Base-by-base conservation (phyloP, 1,284 basidiomycete genomes). In the Psilocybe mexicana region DNA sequence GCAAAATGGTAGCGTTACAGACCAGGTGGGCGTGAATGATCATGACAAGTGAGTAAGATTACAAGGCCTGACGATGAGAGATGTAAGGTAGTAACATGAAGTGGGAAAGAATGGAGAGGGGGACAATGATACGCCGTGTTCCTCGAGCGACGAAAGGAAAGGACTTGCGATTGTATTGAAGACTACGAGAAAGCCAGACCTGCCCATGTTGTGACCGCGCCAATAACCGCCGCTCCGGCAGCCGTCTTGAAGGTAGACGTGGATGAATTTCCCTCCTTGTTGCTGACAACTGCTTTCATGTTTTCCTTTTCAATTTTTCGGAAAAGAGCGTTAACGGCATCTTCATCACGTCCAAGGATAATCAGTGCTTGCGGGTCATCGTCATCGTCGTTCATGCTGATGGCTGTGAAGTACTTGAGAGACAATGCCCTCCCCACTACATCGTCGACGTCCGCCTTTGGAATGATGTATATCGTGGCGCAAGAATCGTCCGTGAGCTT, bases 391-490 rank as follows among this genome's bases (percentile, higher is more conserved):
- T 67, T 69, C 59, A 70, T 61, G 51, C 79, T 72, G 23, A 74
- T 65, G 38, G 76, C 73, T 11, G 76, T 69, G 52, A 72, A 64
- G 56, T 81, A 82, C 11, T 79, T 77, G 10, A 79, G 63, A n/a
- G 71, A 73, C 52, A 67, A 65, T 6, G 83, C 82, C 10, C 76
- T 71, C 5, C 66, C 62, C 30, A 71, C 69, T 26, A 82, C 70
- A 24, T 58, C 67, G 12, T 70, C 67, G 12, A 83, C 64, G 54
- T 84, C 81, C 5, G 67, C 70, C 51, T 72, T 70, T 8, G 77
- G 74, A 25, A 86, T 64, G 33, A 76, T 69, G 60, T 82, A 79
- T 30, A 83, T 70, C 3, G 75, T 79, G 2, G 83, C 82, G 35
- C 70, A 61, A 0, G 81, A 77, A 24, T 74, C 71, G 25, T 69